Evolutionary conservation across 495 filamentous ascomycete genomes (phyloP), one percentile per base, ranked within the genome.

Genomic region (Glutinoglossum americanum): DNA sequence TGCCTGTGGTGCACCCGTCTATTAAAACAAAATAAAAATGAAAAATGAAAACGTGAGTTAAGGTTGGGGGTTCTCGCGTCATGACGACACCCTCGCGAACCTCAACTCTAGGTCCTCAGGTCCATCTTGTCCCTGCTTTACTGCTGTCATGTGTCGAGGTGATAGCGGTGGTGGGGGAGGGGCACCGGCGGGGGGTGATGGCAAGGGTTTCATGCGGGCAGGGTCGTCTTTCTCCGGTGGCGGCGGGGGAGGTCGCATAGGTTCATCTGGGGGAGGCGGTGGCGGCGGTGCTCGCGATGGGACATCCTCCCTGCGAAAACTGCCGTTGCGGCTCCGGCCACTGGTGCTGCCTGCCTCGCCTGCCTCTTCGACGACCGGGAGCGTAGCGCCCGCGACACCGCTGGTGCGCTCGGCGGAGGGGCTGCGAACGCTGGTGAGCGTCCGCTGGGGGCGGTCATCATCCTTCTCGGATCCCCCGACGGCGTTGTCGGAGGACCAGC

Each of bases 331-430:
- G 56, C 74, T 78, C 55, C 69, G 72, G 49, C 79, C 77, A 3
- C 82, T 80, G 56, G 81, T 79, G 57, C 84, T 89, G 3, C 76
- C 78, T 19, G 79, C 84, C 68, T 96, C 92, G 13, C 81, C 84
- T 27, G 82, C 83, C 71, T 98, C 92, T 57, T 95, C 88, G 8
- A 98, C 87, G 53, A 96, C 83, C 1, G 92, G 92, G n/a, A 98
- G 69, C 26, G 85, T 82, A 30, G 82, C 74, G 11, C 81, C 79
- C 27, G 74, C 73, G 13, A 73, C 63, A 13, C 74, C 77, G 23
- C 62, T 65, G 26, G 74, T 66, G 47, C 77, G 71, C 54, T 88
- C 83, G 2, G 69, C 70, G 60, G 59, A 73, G 44, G 70, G 74
- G 65, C 73, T 76, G 53, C 78, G 69, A 25, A 78, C 70, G 39